A percentile compares a stretch with the other conserved stretches of the same genome.
phyloP scores from a whole-genome alignment of 1,284 basidiomycete species.

The Hymenochaete sp. region DNA sequence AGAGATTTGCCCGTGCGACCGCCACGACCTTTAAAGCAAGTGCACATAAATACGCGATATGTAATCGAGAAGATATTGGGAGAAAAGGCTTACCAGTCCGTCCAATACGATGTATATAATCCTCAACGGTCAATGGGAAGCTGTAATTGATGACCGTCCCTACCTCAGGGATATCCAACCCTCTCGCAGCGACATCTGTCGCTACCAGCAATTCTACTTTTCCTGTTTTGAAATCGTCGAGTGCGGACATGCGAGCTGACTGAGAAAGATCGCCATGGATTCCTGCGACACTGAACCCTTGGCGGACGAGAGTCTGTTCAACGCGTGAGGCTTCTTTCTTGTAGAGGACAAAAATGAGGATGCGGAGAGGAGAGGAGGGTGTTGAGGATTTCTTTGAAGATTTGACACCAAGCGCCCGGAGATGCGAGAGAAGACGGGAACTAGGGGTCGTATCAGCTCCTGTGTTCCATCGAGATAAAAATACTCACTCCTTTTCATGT shows the following conservation, averaged over 20 bases:
- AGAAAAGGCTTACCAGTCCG: conserved; percentile 57
- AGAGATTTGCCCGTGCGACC: conserved; percentile 88
- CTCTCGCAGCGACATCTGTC: conserved; percentile 95
- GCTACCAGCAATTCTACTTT: conserved; percentile 84
- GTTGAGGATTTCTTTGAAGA: conserved; percentile 43
- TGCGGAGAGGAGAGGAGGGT: conserved; percentile 55
- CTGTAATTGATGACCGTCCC: conserved; percentile 91
- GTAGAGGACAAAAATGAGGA: conserved; percentile 94
- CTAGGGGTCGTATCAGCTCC: conserved; percentile 31
- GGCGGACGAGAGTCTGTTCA: conserved; percentile 69
- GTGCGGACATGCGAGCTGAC: conserved; percentile 73
- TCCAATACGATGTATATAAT: conserved; percentile 97
- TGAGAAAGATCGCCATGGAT: conserved; percentile 94
- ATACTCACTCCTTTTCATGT: conserved; percentile 76
- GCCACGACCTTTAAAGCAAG: conserved; percentile 75
- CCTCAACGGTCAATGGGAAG: conserved; percentile 92
- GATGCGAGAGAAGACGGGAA: conserved; percentile 56
- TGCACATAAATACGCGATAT: too few relatives aligned
- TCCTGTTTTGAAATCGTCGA: conserved; percentile 88
- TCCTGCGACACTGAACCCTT: conserved; percentile 80
- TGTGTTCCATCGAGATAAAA: not conserved
- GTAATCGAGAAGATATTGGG: conserved; percentile 23
- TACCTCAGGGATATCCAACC: conserved; percentile 95
- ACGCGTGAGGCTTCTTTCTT: conserved; percentile 95
- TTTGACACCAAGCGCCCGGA: conserved; percentile 56